phyloP scores from a whole-genome alignment of 371 early-diverging fungal genomes.

The Mucor irregularis region DNA sequence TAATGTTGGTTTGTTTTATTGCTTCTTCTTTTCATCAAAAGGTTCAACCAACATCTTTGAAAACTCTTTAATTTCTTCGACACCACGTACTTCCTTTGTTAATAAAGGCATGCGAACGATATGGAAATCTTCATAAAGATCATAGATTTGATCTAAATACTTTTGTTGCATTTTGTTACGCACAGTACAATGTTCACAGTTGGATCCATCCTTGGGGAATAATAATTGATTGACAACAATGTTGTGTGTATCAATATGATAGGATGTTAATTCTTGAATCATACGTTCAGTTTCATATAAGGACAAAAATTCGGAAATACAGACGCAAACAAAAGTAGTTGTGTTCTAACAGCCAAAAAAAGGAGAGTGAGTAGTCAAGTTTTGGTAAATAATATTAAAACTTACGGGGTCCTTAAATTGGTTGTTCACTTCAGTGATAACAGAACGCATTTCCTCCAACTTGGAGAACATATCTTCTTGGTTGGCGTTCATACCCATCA shows the following conservation, averaged over 20 bases:
- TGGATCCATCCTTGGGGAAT: conserved; percentile 88
- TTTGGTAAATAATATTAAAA: too few species aligned
- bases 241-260: conserved; percentile 98
- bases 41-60: conserved; percentile 90
- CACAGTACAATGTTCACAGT: conserved; percentile 94
- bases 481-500: conserved; percentile 92
- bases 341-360: too few species aligned
- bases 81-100: conserved; percentile 96
- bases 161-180: conserved; percentile 98
- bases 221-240: conserved; percentile 98
- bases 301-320: conserved; percentile 98
- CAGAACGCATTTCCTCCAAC: conserved; percentile 90
- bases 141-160: conserved; percentile 96
- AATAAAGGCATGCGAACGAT: conserved; percentile 86
- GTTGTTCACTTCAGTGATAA: conserved; percentile 94
- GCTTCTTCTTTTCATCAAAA: conserved; percentile 40
- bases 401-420: conserved; percentile 95
- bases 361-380: too few species aligned
- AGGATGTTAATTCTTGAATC: conserved; percentile 97
- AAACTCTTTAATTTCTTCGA: conserved; percentile 88
- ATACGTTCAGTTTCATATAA: conserved; percentile 98
- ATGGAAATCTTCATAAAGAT: conserved; percentile 98
- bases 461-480: conserved; percentile 95
- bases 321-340: conserved; percentile 98
- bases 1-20: background rate